Evolutionary conservation across 441 rosid genomes (phyloP).

Genomic region (Euphorbia schlechtendalii): DNA sequence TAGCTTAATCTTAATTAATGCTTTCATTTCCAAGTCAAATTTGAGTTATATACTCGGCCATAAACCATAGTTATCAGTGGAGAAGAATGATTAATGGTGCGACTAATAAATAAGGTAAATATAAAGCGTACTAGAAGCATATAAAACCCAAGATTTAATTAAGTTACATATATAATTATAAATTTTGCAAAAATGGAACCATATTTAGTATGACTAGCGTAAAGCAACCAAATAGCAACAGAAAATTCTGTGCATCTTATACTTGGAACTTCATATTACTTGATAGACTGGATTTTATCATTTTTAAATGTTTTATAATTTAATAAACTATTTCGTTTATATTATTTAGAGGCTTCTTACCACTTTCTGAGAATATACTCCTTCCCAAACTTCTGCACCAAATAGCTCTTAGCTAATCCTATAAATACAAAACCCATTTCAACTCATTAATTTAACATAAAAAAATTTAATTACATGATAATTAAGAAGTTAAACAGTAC

Average conservation of each 20-base stretch:
- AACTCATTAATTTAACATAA: not conserved
- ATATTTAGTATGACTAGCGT: slow-evolving; percentile 2
- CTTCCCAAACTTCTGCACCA: not conserved
- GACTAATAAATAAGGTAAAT: too few species aligned
- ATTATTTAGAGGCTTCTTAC: slow-evolving; percentile 12
- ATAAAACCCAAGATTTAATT: too few species aligned
- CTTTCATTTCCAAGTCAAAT: too few species aligned
- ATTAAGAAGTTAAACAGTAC: not conserved
- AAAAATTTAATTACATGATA: too few species aligned
- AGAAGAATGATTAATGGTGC: too few species aligned
- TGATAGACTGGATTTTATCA: slow-evolving; percentile 10
- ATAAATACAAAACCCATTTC: not conserved
- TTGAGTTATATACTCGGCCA: too few species aligned
- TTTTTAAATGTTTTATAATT: not conserved
- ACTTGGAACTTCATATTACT: slow-evolving; percentile 25
- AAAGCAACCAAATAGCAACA: not conserved
- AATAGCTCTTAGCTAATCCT: not conserved
- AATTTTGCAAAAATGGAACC: too few species aligned
- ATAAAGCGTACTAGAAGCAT: too few species aligned
- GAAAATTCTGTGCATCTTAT: slow-evolving; percentile 15
- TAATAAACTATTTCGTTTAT: not conserved
- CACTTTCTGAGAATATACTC: slow-evolving; percentile 22
- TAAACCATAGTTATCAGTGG: too few species aligned
- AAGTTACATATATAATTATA: too few species aligned
- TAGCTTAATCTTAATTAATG: too few species aligned